Conservation (phyloP, 345 rosid species). For the Citrus hindsii region DNA sequence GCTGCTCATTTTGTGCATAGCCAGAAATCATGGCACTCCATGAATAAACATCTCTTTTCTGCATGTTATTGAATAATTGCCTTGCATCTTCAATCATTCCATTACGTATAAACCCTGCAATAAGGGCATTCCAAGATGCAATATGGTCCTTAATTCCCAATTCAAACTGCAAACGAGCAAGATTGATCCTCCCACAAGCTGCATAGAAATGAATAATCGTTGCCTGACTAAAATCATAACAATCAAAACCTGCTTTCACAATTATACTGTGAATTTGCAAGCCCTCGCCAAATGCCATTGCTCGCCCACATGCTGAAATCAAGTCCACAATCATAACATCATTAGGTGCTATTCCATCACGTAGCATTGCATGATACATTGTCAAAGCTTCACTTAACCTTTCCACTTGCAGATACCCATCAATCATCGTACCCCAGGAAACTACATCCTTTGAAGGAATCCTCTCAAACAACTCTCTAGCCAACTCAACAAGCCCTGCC, state of each 20-base stretch:
- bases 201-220: slow-evolving; percentile 67
- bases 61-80: slow-evolving; percentile 53
- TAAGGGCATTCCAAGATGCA: slow-evolving; percentile 65
- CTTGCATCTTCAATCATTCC: slow-evolving; percentile 58
- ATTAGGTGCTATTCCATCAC: slow-evolving; percentile 43
- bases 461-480: slow-evolving; percentile 53
- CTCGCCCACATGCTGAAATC: slow-evolving; percentile 65
- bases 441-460: slow-evolving; percentile 64
- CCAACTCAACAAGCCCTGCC: slow-evolving; percentile 56
- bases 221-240: slow-evolving; percentile 63
- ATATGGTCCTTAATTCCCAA: slow-evolving; percentile 44
- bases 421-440: slow-evolving; percentile 75
- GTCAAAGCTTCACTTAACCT: slow-evolving; percentile 53
- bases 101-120: slow-evolving; percentile 60
- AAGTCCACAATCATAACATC: slow-evolving; percentile 73
- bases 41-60: slow-evolving; percentile 67
- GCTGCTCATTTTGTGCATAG: slow-evolving; percentile 53
- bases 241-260: slow-evolving; percentile 61
- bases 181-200: slow-evolving; percentile 43
- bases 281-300: slow-evolving; percentile 37
- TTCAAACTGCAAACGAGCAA: slow-evolving; percentile 61
- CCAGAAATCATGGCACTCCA: slow-evolving; percentile 85
- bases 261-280: slow-evolving; percentile 53
- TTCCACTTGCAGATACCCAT: slow-evolving; percentile 51
- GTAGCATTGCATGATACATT: slow-evolving; percentile 48